Evolutionary conservation across 2,329 filamentous ascomycete genomes (phyloP).

Genomic region (Sarocladium oryzae): DNA sequence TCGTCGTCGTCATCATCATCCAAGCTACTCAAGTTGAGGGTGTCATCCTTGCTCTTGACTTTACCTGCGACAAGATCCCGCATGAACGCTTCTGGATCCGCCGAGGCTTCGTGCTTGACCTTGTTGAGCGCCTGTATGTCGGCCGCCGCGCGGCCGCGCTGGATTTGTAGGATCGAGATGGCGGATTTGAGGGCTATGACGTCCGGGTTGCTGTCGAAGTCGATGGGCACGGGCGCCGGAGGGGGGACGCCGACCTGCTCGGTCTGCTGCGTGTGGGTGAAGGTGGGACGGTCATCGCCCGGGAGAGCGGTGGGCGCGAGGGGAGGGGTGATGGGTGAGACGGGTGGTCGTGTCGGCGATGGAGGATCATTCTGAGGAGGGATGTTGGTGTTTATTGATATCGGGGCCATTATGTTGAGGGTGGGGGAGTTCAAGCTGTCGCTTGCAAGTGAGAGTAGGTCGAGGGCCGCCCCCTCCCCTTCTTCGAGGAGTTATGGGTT

Average conservation of each 20-base stretch:
- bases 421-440: too few species aligned
- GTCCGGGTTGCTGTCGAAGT: constrained; percentile 68
- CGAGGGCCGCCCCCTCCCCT: too few species aligned
- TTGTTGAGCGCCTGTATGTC: constrained; percentile 67
- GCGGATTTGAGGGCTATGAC: constrained; percentile 80
- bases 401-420: constrained; percentile 9
- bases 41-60: constrained; percentile 29
- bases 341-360: constrained; percentile 7
- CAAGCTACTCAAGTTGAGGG: constrained; percentile 8
- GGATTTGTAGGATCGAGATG: constrained; percentile 80
- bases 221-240: constrained; percentile 45
- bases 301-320: background rate
- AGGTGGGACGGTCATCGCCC: constrained; percentile 4
- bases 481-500: too few species aligned
- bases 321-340: constrained; percentile 10
- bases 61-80: constrained; percentile 59
- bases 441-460: too few species aligned
- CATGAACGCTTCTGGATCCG: constrained; percentile 65
- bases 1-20: constrained; percentile 23
- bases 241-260: constrained; percentile 35
- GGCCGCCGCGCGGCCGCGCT: constrained; percentile 67
- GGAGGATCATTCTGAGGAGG: background rate
- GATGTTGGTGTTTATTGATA: constrained; percentile 10
- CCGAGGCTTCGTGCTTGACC: constrained; percentile 64
- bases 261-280: constrained; percentile 40